Evolutionary conservation across 2,329 filamentous ascomycete genomes (phyloP), one percentile per base, ranked within the genome.

Genomic region (Fusarium nygamai): DNA sequence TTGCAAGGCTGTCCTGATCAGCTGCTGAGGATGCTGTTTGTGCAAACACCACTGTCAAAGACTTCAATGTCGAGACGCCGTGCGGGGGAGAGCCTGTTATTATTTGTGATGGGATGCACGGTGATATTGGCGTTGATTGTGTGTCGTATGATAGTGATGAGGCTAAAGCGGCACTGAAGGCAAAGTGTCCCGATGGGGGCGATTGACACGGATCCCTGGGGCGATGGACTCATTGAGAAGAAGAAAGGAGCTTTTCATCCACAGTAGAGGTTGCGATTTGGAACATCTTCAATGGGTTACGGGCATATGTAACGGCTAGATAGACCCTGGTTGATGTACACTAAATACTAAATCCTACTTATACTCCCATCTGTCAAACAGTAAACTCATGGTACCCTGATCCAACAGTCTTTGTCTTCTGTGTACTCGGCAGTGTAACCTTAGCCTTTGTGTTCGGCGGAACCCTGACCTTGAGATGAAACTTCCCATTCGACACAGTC

Each of bases 1-100:
- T 91, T 4, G 89, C 86, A 0, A 84, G 86, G 51, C 78, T 91
- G 67, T 87, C 86, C 1, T 91, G 89, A 78, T 88, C 86, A 22
- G 86, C 87, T 2, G 88, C 80, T 69, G 80, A 83, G 31, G 76
- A 87, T 47, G 88, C 89, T 0, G 85, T 89, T 9, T 92, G 90
- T 76, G 84, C 84, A 56, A 86, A 87, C 57, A 90, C 91, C 73
- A 83, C 83, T 13, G 83, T 91, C 62, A 84, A 86, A 70, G 83
- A 88, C 67, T 90, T 91, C 71, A 83, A 88, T 65, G 78, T 92
- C 8, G 13, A 50, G 29, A 69, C 70, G 0, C 67, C 53, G 0
- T 76, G 67, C 1, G 58, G 73, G 3, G 73, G 67, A 14, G 39
- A 66, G 1, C 70, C 70, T 3, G 67, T 74, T 1, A 27, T 75